A percentile compares a stretch with the other conserved stretches of the same genome.
Evolutionary conservation across 495 filamentous ascomycete genomes (phyloP).

Genomic region (Astrothelium subdiscretum): DNA sequence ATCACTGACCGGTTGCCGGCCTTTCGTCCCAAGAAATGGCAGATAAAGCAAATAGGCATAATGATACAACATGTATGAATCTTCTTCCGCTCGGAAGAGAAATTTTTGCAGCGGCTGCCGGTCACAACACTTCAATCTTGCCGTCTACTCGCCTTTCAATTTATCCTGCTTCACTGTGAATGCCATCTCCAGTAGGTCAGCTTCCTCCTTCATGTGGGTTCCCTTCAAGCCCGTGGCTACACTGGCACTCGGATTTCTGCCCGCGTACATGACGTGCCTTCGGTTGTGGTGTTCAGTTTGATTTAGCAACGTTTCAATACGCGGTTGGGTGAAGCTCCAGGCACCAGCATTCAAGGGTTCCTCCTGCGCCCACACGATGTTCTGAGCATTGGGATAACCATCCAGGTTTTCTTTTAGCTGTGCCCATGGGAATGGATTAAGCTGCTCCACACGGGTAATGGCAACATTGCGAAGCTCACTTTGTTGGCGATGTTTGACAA

Average conservation of each 20-base stretch:
- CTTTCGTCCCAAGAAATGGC: no score
- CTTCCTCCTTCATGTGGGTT: conserved; percentile 84
- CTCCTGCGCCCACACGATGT: conserved; percentile 93
- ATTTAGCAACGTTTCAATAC: conserved; percentile 92
- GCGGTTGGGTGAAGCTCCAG: conserved; percentile 90
- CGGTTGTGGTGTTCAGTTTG: conserved; percentile 78
- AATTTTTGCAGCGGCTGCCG: no score
- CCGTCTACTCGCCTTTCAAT: conserved; percentile 54
- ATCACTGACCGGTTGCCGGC: neutral
- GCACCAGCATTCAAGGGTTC: conserved; percentile 94
- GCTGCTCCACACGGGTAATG: conserved; percentile 91
- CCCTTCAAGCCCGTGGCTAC: conserved; percentile 90
- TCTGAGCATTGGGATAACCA: conserved; percentile 89
- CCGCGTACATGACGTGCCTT: conserved; percentile 95
- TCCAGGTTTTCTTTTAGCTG: conserved; percentile 93
- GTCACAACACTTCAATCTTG: no score
- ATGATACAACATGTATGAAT: neutral
- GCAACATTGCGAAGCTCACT: conserved; percentile 77
- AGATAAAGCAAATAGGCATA: neutral
- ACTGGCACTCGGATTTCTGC: conserved; percentile 75
- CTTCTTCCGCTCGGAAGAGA: neutral
- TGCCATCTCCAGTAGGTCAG: conserved; percentile 72
- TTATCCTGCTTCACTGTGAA: conserved; percentile 56
- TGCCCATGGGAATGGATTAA: conserved; percentile 97
- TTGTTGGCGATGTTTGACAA: conserved; percentile 79